Conservation (phyloP, 192 early-diverging fungal species). For the Podila clonocystis region DNA sequence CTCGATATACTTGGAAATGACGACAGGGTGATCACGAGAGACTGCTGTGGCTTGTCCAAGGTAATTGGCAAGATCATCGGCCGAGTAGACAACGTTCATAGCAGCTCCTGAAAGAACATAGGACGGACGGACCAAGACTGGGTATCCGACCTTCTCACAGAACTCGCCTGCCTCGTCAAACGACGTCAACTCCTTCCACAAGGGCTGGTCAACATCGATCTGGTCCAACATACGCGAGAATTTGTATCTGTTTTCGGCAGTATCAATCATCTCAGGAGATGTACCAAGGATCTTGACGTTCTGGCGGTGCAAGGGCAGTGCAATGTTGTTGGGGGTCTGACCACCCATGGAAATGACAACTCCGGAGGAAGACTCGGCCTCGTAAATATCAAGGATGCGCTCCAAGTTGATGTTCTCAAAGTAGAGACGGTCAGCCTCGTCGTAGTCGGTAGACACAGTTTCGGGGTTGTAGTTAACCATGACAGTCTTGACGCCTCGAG, state of each 20-base stretch:
- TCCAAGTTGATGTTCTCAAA: conserved; percentile 97
- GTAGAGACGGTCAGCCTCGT: conserved; percentile 97
- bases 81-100: conserved; percentile 94
- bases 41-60: conserved; percentile 91
- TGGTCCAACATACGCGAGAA: conserved; percentile 97
- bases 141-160: conserved; percentile 90
- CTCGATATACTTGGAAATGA: conserved; percentile 98
- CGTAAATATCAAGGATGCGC: conserved; percentile 96
- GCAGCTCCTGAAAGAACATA: conserved; percentile 98
- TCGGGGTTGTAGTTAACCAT: conserved; percentile 99
- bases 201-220: conserved; percentile 97
- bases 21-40: conserved; percentile 94
- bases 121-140: conserved; percentile 96
- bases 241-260: conserved; percentile 97
- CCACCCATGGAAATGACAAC: conserved; percentile 97
- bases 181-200: conserved; percentile 95
- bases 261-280: conserved; percentile 96
- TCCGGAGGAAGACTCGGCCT: conserved; percentile 85
- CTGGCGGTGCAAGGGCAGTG: conserved; percentile 87
- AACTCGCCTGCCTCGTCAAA: conserved; percentile 87
- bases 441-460: conserved; percentile 98
- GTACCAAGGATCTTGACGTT: conserved; percentile 96
- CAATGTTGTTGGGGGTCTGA: conserved; percentile 98
- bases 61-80: conserved; percentile 85
- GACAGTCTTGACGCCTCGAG: conserved; percentile 88